Evolutionary conservation across 371 early-diverging fungal genomes (phyloP).

Genomic region (Rhizomucor miehei): DNA sequence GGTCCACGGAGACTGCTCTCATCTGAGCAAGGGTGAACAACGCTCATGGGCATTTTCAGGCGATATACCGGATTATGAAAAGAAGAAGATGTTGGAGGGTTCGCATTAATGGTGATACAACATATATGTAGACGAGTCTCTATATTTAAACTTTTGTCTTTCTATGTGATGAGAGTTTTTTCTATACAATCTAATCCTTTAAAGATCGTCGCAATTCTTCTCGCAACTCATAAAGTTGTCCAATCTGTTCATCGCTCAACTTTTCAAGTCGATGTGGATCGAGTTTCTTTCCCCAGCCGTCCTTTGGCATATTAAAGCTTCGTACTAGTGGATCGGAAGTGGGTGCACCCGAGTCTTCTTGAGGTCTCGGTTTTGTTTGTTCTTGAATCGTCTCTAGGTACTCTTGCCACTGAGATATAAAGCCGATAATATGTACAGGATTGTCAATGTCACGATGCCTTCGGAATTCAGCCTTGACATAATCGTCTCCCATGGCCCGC

Average conservation of each 20-base stretch:
- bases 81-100: slow-evolving; percentile 3
- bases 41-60: slow-evolving; percentile 38
- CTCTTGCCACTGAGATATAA: slow-evolving; percentile 63
- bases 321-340: slow-evolving; percentile 31
- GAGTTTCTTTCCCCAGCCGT: slow-evolving; percentile 54
- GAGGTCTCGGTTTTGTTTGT: slow-evolving; percentile 31
- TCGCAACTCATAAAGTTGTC: slow-evolving; percentile 63
- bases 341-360: slow-evolving; percentile 21
- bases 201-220: slow-evolving; percentile 51
- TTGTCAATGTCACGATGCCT: slow-evolving; percentile 62
- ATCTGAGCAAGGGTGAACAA: slow-evolving; percentile 31
- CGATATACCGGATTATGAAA: slow-evolving; percentile 38
- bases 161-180: too few relatives aligned
- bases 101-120: background rate
- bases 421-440: slow-evolving; percentile 66
- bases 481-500: slow-evolving; percentile 63
- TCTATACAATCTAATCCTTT: too few relatives aligned
- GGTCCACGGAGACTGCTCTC: slow-evolving; percentile 20
- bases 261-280: slow-evolving; percentile 49
- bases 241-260: slow-evolving; percentile 66
- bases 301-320: slow-evolving; percentile 29
- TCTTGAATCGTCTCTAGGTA: slow-evolving; percentile 27
- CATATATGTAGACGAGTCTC: background rate
- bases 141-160: background rate
- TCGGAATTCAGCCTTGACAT: slow-evolving; percentile 66